Conservation (phyloP, 148 eudicot species). For the Rhododendron molle region DNA sequence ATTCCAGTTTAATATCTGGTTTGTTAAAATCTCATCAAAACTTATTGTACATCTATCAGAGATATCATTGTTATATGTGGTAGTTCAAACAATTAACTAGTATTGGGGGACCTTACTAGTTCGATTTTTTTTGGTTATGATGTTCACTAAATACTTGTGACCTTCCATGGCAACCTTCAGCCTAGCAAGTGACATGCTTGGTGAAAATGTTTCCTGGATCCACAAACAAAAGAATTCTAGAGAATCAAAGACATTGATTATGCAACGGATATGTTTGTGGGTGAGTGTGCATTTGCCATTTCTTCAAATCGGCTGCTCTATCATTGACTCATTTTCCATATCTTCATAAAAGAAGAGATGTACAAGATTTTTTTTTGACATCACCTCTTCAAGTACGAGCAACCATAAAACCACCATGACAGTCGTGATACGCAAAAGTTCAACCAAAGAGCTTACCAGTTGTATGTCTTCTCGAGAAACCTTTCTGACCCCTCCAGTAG, state of each 20-base stretch:
- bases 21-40: background rate
- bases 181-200: background rate
- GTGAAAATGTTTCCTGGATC: background rate
- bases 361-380: background rate
- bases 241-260: background rate
- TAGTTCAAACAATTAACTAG: background rate
- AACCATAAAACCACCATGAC: background rate
- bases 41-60: background rate
- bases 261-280: background rate
- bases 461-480: constrained; percentile 66
- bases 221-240: background rate
- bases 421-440: background rate
- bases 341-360: background rate
- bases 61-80: background rate
- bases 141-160: background rate
- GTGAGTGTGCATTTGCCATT: background rate
- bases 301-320: background rate
- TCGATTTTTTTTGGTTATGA: background rate
- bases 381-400: background rate
- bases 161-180: background rate
- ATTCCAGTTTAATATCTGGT: background rate
- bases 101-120: too few species aligned
- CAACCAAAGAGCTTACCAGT: constrained; percentile 39
- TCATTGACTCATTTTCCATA: background rate
- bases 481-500: constrained; percentile 59